Conservation (phyloP, 192 early-diverging fungal species). For the Backusella macrospora region DNA sequence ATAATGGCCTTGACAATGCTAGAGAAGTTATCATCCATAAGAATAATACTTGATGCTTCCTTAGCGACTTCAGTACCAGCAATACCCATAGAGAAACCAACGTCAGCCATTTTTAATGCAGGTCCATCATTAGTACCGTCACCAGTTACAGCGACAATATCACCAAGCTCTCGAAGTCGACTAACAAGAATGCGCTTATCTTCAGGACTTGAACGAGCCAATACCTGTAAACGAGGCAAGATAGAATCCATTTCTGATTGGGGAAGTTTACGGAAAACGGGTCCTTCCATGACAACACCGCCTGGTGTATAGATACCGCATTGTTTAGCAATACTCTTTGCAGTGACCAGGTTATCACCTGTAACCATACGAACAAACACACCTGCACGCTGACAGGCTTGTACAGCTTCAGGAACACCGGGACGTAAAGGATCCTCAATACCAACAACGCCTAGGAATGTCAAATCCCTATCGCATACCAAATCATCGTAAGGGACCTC, state of each 20-base stretch:
- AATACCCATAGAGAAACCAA: slow-evolving; percentile 99
- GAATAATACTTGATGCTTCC: slow-evolving; percentile 95
- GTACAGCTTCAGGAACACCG: slow-evolving; percentile 92
- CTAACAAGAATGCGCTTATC: slow-evolving; percentile 96
- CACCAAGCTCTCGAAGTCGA: slow-evolving; percentile 84
- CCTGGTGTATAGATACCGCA: slow-evolving; percentile 89
- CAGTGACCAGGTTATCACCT: slow-evolving; percentile 94
- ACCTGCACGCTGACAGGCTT: slow-evolving; percentile 84
- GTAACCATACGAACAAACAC: slow-evolving; percentile 99
- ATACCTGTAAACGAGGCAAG: slow-evolving; percentile 89
- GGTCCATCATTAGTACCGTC: slow-evolving; percentile 99
- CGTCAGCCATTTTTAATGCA: slow-evolving; percentile 92
- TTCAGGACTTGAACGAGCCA: slow-evolving; percentile 91
- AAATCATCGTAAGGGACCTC: slow-evolving; percentile 60
- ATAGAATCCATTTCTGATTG: slow-evolving; percentile 85
- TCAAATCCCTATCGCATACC: slow-evolving; percentile 56
- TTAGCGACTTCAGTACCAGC: slow-evolving; percentile 99
- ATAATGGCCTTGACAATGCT: slow-evolving; percentile 96
- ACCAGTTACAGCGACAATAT: slow-evolving; percentile 98
- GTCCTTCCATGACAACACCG: slow-evolving; percentile 94
- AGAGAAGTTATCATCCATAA: slow-evolving; percentile 99
- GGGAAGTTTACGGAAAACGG: slow-evolving; percentile 84
- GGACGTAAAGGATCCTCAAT: slow-evolving; percentile 96
- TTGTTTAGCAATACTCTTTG: slow-evolving; percentile 90
- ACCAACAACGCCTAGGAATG: slow-evolving; percentile 87